These are phyloP conservation scores for Paraphoma sp. DNA, from an alignment of 2,329 filamentous ascomycete species.

Conservation along the genomic window DNA sequence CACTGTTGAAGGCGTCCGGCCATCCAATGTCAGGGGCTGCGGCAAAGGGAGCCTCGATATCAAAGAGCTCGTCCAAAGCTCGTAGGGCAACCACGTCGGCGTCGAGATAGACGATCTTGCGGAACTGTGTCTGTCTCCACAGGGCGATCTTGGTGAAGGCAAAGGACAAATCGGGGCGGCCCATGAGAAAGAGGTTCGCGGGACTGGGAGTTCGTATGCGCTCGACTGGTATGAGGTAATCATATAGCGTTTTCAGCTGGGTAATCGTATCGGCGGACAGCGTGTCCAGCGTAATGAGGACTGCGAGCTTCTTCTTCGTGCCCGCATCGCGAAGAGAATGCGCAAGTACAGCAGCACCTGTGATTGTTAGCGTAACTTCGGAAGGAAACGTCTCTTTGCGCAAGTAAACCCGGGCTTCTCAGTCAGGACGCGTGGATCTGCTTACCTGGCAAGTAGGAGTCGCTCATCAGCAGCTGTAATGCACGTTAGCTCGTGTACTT, in stretches of 20 bases:
- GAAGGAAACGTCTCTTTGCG: neutral
- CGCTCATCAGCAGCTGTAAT: conserved; percentile 83
- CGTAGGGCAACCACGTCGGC: conserved; percentile 90
- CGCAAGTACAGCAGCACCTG: conserved; percentile 90
- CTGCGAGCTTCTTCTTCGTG: conserved; percentile 83
- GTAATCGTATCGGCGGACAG: conserved; percentile 77
- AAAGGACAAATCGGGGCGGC: conserved; percentile 85
- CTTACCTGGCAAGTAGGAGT: conserved; percentile 89
- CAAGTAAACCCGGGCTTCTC: neutral
- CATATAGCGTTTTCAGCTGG: conserved; percentile 83
- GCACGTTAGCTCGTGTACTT: conserved; percentile 32
- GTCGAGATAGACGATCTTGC: conserved; percentile 93
- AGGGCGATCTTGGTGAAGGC: conserved; percentile 96
- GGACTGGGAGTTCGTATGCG: conserved; percentile 78
- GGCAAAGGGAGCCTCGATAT: conserved; percentile 65
- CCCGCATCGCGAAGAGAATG: conserved; percentile 93
- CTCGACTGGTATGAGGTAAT: conserved; percentile 85
- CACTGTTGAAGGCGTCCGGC: conserved; percentile 98
- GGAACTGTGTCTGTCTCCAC: conserved; percentile 90
- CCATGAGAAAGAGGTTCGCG: conserved; percentile 89
- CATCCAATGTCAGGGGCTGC: conserved; percentile 94
- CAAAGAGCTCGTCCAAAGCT: conserved; percentile 91
- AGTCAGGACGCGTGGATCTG: neutral
- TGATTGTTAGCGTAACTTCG: conserved; percentile 8
- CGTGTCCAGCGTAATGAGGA: conserved; percentile 80